Conservation (phyloP, 495 filamentous ascomycete genomes). For the Lepidopterella palustris region DNA sequence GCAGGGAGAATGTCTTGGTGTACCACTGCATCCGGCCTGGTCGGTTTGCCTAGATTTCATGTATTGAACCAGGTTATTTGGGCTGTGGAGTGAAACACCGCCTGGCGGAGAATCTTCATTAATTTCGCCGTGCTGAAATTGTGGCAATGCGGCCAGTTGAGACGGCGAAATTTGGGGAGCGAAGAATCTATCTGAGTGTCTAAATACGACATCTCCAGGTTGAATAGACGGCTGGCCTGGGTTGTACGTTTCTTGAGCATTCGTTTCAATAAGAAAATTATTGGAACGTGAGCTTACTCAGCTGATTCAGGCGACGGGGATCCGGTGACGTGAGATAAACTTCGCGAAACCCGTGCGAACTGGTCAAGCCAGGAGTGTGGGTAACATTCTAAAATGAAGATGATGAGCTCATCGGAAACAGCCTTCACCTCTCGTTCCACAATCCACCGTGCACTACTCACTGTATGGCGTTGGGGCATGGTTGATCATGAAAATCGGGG, state of each 20-base stretch:
- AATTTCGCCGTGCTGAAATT: not conserved
- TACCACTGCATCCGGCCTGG: not conserved
- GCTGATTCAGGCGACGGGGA: not conserved
- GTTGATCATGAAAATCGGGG: not conserved
- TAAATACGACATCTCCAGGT: not conserved
- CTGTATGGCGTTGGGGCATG: not conserved
- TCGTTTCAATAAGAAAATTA: not conserved
- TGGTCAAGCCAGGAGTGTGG: no score
- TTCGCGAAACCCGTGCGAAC: not conserved
- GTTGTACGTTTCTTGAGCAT: not conserved
- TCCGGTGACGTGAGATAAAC: not conserved
- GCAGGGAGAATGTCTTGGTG: not conserved
- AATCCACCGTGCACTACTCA: no score
- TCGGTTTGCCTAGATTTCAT: not conserved
- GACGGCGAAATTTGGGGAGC: not conserved
- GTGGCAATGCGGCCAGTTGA: not conserved
- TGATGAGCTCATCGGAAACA: no score
- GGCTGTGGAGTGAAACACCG: not conserved
- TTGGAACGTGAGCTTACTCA: not conserved
- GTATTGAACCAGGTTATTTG: not conserved
- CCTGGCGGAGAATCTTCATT: not conserved
- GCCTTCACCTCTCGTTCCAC: no score
- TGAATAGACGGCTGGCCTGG: not conserved
- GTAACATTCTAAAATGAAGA: not conserved
- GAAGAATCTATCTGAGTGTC: not conserved